Evolutionary conservation across 441 rosid species (phyloP), one percentile per base, ranked within the genome.

Genomic region (Isatis lusitanica): DNA sequence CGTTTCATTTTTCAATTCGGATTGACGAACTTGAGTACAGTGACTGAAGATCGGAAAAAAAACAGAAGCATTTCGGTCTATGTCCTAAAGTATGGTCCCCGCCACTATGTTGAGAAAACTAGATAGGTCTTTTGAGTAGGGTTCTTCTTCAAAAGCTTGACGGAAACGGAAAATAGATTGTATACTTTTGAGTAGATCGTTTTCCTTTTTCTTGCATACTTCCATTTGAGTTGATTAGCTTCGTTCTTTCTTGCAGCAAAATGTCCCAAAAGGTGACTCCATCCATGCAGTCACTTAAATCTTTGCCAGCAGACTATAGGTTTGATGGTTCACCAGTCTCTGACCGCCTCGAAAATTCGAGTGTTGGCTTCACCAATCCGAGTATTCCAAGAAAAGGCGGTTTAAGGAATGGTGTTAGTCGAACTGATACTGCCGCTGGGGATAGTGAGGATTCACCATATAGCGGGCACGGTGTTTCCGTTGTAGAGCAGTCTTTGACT

Each of bases 381-480:
- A 79, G 62, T 73, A 60, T 81, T 73, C 79, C 86, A 71, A 84
- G 81, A 74, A 80, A 81, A 65, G 80, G 74, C 24, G 80, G 76
- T 47, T 53, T 77, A 26, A 75, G 71, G 64, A 77, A 66, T 40
- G 85, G 72, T 17, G 82, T 57, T 77, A 85, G 57, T 68, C 70
- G 31, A 75, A 80, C 48, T 66, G 86, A 62, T 64, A 67, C 74
- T 74, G 68, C 66, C 5, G 66, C 63, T 75, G 80, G 73, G 64
- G 82, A 79, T 42, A 69, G 63, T 78, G 96, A 86, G 63, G 97
- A 93, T 73, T 95, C 99, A 5, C 99, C 99, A 63, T 93, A 95
- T 68, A 56, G 77, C 63, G 81, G 88, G 68, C 77, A 78, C 30
- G 35, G 26, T 52, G 73, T 75, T 40, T 66, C 80, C 36, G 65